phyloP scores from a whole-genome alignment of 768 basidiomycete genomes.

The Sarcodon sp. region DNA sequence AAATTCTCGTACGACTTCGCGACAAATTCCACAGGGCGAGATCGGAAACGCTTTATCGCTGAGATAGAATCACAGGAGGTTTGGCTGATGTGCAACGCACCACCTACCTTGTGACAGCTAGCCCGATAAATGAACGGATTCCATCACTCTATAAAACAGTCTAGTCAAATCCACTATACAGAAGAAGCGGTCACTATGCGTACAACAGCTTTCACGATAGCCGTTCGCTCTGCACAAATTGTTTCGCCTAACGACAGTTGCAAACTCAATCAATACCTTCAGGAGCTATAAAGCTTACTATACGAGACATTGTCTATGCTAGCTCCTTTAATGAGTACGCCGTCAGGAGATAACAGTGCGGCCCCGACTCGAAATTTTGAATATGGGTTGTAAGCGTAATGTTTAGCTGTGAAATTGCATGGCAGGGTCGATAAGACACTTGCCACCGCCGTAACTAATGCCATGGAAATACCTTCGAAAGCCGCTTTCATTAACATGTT shows the following conservation, averaged over 20 bases:
- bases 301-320: conserved; percentile 94
- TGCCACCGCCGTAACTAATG: not conserved
- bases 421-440: not conserved
- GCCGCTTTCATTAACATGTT: not conserved
- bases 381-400: conserved; percentile 70
- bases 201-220: conserved; percentile 88
- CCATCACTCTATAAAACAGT: conserved; percentile 61
- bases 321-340: conserved; percentile 67
- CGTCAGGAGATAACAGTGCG: conserved; percentile 59
- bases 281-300: conserved; percentile 29
- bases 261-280: not conserved
- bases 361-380: conserved; percentile 92
- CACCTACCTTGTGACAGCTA: conserved; percentile 72
- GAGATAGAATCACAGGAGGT: not conserved
- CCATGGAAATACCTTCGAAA: not conserved
- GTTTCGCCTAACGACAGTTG: conserved; percentile 47
- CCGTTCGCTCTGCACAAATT: conserved; percentile 93
- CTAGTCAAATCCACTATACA: not conserved
- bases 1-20: conserved; percentile 85
- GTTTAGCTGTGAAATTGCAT: conserved; percentile 33
- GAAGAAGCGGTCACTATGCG: conserved; percentile 17
- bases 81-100: not conserved
- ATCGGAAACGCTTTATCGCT: conserved; percentile 59
- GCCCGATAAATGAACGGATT: conserved; percentile 48
- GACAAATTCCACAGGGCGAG: conserved; percentile 90